Percentiles rank a stretch among this genome's conserved stretches.
Evolutionary conservation across 139 green algal species (phyloP).

Genomic region (Auxenochlorella pyrenoidosa): DNA sequence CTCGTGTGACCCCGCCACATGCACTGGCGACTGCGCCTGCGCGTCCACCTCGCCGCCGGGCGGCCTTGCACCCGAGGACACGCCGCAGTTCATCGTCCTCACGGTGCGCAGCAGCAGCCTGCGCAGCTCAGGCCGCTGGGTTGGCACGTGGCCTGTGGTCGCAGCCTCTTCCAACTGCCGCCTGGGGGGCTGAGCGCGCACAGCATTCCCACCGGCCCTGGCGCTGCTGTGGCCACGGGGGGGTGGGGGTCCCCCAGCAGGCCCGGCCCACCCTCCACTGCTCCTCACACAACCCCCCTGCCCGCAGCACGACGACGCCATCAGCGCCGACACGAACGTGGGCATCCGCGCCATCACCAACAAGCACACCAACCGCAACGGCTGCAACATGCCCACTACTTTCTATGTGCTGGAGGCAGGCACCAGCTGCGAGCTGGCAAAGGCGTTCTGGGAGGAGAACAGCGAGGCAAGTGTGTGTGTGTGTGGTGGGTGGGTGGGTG

Average conservation of each 20-base stretch:
- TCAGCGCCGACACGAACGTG: slow-evolving; percentile 2
- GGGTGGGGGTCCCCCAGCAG: too few species aligned
- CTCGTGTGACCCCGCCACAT: slow-evolving; percentile 21
- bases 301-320: slow-evolving; percentile 41
- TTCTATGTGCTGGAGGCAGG: slow-evolving; percentile 35
- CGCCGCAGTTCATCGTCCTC: slow-evolving; percentile 26
- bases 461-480: slow-evolving; percentile 9
- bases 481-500: too few species aligned
- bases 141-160: too few species aligned
- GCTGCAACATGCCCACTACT: slow-evolving; percentile 34
- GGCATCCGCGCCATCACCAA: slow-evolving; percentile 32
- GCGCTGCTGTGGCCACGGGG: too few species aligned
- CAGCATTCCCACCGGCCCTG: too few species aligned
- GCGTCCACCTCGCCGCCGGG: slow-evolving; percentile 19
- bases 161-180: too few species aligned
- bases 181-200: too few species aligned
- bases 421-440: slow-evolving; percentile 33
- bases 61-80: slow-evolving; percentile 1
- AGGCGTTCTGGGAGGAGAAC: slow-evolving; percentile 44
- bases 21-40: slow-evolving; percentile 32
- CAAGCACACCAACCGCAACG: slow-evolving; percentile 44
- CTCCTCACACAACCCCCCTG: neutral
- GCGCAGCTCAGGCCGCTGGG: too few species aligned
- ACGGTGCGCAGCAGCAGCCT: slow-evolving; percentile 4
- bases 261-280: too few species aligned